A percentile compares a stretch with the other conserved stretches of the same genome.
These are phyloP conservation scores for Gymnopus androsaceus DNA, from an alignment of 1,284 basidiomycete species.

Conservation along the genomic window DNA sequence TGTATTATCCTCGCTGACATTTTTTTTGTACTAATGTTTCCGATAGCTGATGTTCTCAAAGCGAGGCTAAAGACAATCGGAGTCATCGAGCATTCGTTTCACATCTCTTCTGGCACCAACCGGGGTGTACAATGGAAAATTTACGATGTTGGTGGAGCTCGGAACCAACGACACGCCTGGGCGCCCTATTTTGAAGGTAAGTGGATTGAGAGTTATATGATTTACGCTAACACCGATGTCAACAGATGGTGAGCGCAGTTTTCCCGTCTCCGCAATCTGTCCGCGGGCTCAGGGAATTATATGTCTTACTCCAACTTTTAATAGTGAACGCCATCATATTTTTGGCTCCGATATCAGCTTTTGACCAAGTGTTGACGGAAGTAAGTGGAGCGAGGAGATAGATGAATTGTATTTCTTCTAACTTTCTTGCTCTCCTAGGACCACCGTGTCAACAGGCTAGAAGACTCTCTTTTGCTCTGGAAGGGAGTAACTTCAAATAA, in stretches of 20 bases:
- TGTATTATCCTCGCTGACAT: constrained; percentile 24
- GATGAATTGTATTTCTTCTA: constrained; percentile 5
- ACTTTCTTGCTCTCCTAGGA: constrained; percentile 45
- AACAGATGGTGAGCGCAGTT: constrained; percentile 61
- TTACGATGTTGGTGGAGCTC: constrained; percentile 79
- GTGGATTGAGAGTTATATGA: no score
- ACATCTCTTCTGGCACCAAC: constrained; percentile 57
- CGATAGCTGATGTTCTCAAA: constrained; percentile 69
- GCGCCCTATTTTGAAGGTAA: constrained; percentile 82
- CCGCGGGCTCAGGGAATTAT: not conserved
- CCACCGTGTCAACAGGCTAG: constrained; percentile 66
- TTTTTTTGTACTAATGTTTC: not conserved
- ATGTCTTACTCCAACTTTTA: not conserved
- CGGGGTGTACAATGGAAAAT: constrained; percentile 72
- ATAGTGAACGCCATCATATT: constrained; percentile 83
- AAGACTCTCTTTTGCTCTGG: constrained; percentile 77
- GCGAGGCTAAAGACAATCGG: constrained; percentile 75
- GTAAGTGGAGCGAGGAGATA: constrained; percentile 42
- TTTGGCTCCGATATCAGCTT: constrained; percentile 79
- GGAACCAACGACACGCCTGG: constrained; percentile 78
- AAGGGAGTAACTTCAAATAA: constrained; percentile 67
- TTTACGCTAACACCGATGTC: no score
- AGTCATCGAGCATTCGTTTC: constrained; percentile 75
- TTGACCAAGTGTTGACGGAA: constrained; percentile 79
- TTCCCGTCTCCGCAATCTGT: constrained; percentile 7